Base-by-base conservation (phyloP, 1,284 basidiomycete genomes). In the Melampsora medusae region DNA sequence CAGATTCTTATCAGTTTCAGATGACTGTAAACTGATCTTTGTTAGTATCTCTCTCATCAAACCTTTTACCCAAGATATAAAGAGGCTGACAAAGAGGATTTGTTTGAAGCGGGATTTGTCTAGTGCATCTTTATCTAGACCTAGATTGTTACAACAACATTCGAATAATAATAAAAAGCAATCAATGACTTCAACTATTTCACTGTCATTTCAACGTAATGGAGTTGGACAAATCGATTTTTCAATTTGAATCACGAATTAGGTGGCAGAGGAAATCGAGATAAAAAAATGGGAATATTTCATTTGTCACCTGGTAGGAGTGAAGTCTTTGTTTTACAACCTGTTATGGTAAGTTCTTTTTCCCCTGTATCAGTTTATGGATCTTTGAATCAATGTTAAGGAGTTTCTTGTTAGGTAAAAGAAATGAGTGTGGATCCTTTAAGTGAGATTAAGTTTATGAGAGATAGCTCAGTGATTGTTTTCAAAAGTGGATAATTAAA, bases 1-100 rank as follows among this genome's bases (percentile, higher is more conserved):
- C 69, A 77, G 82, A 28, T 96, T 97, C 80, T 92, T 91, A 1
- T 93, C 91, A 80, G 92, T 96, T 0, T 94, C 93, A 35, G 93
- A 97, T 82, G 94, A 97, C 81, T 95, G 94, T 82, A 94, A 94
- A 82, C 82, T 97, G 6, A 91, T 96, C 66, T 82, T 97, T 79
- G 92, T 92, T 77, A 70, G 87, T 82, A 9, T 56, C 17, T 16
- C 16, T 56, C 16, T 56, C 50, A 9, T 56, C 16, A 56, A 4
- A 56, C 25, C 19, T 25, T 56, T 9, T 12, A 25, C 12, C 7
- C 17, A 16, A 19, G 17, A n/a, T 56, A n/a, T 19, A 56, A 28
- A 28, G 50, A 56, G 10, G 7, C 25, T 25, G 28, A 28, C 1
- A 2, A 28, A 28, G 28, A 2, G 28, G 28, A 1, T 28, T 28